Conservation (phyloP, 352 stramenopile species). For the Saprolegnia parasitica region DNA sequence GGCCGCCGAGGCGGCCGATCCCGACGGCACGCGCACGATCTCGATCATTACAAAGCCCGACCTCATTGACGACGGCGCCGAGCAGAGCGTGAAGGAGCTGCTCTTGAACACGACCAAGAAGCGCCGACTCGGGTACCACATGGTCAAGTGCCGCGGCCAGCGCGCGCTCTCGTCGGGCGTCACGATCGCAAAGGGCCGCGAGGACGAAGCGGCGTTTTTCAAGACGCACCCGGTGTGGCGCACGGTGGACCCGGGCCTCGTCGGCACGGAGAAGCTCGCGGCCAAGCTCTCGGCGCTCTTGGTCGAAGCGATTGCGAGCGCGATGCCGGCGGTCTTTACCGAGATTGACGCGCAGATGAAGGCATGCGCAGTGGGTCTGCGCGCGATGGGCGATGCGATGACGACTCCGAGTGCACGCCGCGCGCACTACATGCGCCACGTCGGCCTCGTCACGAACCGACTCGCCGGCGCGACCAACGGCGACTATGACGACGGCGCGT, state of each 20-base stretch:
- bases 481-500: slow-evolving; percentile 33
- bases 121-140: slow-evolving; percentile 70
- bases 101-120: slow-evolving; percentile 69
- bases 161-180: slow-evolving; percentile 50
- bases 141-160: slow-evolving; percentile 82
- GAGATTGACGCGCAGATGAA: slow-evolving; percentile 40
- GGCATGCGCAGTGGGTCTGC: slow-evolving; percentile 30
- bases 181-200: slow-evolving; percentile 47
- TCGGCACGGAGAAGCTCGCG: slow-evolving; percentile 40
- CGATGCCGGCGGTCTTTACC: slow-evolving; percentile 41
- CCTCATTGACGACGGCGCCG: slow-evolving; percentile 75
- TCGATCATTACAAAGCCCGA: slow-evolving; percentile 87
- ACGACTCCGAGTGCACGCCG: slow-evolving; percentile 30
- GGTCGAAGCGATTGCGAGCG: slow-evolving; percentile 46
- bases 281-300: slow-evolving; percentile 33
- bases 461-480: slow-evolving; percentile 39
- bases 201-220: slow-evolving; percentile 59
- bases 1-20: slow-evolving; percentile 59
- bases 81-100: slow-evolving; percentile 63
- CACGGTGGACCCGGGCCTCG: slow-evolving; percentile 31
- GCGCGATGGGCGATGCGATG: slow-evolving; percentile 31
- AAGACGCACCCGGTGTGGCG: slow-evolving; percentile 44
- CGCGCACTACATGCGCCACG: slow-evolving; percentile 37
- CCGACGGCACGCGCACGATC: slow-evolving; percentile 65
- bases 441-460: slow-evolving; percentile 34